These are phyloP conservation scores for Penicillium parvum DNA, from an alignment of 495 filamentous ascomycete species.

Conservation along the genomic window DNA sequence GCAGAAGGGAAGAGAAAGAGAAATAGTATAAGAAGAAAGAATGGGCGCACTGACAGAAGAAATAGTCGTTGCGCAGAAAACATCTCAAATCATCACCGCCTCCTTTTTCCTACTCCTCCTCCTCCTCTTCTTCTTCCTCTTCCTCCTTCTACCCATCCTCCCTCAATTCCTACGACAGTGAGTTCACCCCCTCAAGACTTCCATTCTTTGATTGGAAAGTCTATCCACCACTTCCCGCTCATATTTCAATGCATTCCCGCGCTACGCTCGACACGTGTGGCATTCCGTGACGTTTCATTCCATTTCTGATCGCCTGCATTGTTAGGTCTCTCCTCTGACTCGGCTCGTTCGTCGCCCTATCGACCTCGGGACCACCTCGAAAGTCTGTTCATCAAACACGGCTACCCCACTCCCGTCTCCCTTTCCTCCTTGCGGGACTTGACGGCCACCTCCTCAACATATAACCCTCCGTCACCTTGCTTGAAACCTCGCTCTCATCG, in stretches of 20 bases:
- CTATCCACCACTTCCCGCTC: constrained; percentile 12
- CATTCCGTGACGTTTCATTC: constrained; percentile 36
- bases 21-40: constrained; percentile 5
- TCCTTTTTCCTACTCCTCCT: constrained; percentile 23
- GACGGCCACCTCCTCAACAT: constrained; percentile 59
- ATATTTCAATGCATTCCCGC: constrained; percentile 15
- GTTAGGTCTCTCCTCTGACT: constrained; percentile 52
- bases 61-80: constrained; percentile 12
- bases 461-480: constrained; percentile 49
- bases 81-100: constrained; percentile 9
- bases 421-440: constrained; percentile 69
- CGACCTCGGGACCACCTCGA: constrained; percentile 73
- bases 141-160: constrained; percentile 40
- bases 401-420: constrained; percentile 57
- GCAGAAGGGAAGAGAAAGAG: constrained; percentile 8
- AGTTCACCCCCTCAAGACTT: constrained; percentile 10
- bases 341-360: constrained; percentile 55
- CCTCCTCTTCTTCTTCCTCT: constrained; percentile 30
- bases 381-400: constrained; percentile 52
- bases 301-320: constrained; percentile 51
- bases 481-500: constrained; percentile 17
- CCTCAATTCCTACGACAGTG: constrained; percentile 21
- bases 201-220: constrained; percentile 5
- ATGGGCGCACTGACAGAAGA: not conserved
- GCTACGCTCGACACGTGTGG: constrained; percentile 33